Percentiles rank a stretch among this genome's conserved stretches.
Evolutionary conservation across 2,329 filamentous ascomycete genomes (phyloP).

Genomic region (Cadophora sp.): DNA sequence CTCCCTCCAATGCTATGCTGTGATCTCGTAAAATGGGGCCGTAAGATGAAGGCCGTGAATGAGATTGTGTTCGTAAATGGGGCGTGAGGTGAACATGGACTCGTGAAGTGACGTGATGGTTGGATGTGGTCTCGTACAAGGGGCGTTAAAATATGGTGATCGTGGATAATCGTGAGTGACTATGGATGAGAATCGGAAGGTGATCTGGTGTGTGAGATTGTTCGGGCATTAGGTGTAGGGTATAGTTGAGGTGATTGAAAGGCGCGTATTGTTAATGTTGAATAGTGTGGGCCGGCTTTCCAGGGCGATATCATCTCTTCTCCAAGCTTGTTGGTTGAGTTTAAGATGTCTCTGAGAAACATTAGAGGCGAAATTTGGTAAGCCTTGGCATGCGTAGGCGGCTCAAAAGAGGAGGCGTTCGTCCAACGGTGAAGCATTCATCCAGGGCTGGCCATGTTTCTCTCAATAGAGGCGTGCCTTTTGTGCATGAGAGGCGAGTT

Average conservation of each 20-base stretch:
- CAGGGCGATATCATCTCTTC: background rate
- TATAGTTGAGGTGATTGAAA: background rate
- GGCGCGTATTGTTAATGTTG: background rate
- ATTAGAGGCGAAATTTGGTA: background rate
- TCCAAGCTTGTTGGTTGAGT: background rate
- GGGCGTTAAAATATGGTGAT: constrained; percentile 12
- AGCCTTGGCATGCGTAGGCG: background rate
- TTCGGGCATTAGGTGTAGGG: background rate
- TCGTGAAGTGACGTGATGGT: background rate
- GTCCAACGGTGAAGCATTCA: constrained; percentile 6
- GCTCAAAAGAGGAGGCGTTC: background rate
- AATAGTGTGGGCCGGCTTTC: background rate
- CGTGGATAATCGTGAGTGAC: constrained; percentile 3
- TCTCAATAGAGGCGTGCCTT: constrained; percentile 67
- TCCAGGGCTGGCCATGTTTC: constrained; percentile 53
- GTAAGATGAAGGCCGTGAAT: background rate
- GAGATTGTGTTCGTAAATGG: background rate
- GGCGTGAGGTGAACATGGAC: background rate
- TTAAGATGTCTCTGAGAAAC: background rate
- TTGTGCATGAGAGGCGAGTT: constrained; percentile 65
- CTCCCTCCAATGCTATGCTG: constrained; percentile 6
- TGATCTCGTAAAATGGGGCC: background rate
- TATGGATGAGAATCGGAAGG: background rate
- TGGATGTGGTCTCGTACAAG: background rate
- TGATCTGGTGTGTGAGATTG: background rate